Conservation (phyloP, 257 asterid genomes). For the Solanum dulcamara region DNA sequence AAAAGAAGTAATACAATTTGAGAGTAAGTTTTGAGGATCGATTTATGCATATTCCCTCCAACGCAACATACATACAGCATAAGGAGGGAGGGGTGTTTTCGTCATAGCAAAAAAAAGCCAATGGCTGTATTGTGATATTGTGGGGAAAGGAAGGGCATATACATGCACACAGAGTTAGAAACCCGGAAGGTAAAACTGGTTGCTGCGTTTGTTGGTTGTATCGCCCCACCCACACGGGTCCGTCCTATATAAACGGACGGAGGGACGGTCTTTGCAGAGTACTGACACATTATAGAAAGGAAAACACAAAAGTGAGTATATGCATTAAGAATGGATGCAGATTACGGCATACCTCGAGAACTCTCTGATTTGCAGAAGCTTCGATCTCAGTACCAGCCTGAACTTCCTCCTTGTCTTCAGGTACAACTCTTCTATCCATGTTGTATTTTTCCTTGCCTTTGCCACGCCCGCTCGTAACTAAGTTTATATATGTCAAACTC, state of each 20-base stretch:
- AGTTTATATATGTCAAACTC: no score
- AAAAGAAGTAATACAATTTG: background rate
- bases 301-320: background rate
- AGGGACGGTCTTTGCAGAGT: background rate
- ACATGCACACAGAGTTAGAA: background rate
- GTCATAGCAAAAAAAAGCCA: background rate
- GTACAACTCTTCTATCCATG: background rate
- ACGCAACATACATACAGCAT: background rate
- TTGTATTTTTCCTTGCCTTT: background rate
- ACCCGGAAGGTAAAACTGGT: background rate
- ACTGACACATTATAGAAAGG: background rate
- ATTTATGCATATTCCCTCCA: background rate
- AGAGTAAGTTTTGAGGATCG: background rate
- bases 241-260: background rate
- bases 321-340: constrained; percentile 52
- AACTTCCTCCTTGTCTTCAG: constrained; percentile 87
- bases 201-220: constrained; percentile 5
- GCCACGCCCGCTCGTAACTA: background rate
- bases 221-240: background rate
- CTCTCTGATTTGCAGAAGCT: constrained; percentile 85
- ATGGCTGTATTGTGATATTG: background rate
- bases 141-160: background rate
- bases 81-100: background rate
- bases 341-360: constrained; percentile 60
- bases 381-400: constrained; percentile 59